These are phyloP conservation scores for Citrus sp. DNA, from an alignment of 345 rosid genomes.

Conservation along the genomic window DNA sequence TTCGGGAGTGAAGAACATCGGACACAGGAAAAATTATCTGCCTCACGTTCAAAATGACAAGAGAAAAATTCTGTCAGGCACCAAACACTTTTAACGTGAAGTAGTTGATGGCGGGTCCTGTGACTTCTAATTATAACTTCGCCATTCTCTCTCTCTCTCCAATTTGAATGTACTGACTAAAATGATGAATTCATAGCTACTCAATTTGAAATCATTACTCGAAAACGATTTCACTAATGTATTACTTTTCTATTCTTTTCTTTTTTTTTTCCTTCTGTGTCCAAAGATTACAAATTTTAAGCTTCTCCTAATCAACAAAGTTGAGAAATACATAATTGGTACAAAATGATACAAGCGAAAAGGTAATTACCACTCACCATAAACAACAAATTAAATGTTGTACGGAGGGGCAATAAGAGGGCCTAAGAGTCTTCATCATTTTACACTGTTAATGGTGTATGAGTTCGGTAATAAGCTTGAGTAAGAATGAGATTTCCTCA, in stretches of 20 bases:
- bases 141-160: neutral
- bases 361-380: no score
- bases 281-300: neutral
- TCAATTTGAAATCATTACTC: neutral
- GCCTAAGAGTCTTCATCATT: neutral
- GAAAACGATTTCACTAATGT: neutral
- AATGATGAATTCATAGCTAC: neutral
- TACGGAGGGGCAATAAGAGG: neutral
- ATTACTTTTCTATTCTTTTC: no score
- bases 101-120: neutral
- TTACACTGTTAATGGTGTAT: slow-evolving; percentile 13
- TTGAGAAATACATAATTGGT: no score
- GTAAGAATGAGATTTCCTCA: slow-evolving; percentile 42
- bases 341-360: neutral
- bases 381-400: neutral
- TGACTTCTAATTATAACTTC: neutral
- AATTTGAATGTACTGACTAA: neutral
- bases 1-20: neutral
- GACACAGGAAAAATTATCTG: neutral
- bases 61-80: no score
- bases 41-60: neutral
- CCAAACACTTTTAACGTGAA: neutral
- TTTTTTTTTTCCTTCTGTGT: no score
- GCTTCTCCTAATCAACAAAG: neutral
- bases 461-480: slow-evolving; percentile 38